Evolutionary conservation across 352 stramenopile species (phyloP).

Genomic region (Saprolegnia parasitica): DNA sequence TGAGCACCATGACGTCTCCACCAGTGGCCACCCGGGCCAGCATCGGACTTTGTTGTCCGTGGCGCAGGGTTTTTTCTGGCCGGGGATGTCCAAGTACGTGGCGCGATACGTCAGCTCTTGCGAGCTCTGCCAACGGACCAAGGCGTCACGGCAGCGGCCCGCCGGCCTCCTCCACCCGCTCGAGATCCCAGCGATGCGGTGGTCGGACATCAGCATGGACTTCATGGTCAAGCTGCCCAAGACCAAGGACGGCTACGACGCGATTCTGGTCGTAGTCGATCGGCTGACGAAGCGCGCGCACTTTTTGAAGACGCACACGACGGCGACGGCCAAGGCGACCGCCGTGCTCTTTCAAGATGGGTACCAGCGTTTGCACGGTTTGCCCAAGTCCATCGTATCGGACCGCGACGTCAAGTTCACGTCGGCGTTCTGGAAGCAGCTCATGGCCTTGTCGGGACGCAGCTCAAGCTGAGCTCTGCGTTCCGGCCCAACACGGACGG

Average conservation of each 20-base stretch:
- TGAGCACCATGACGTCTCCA: neutral
- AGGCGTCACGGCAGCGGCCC: slow-evolving; percentile 11
- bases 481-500: slow-evolving; percentile 29
- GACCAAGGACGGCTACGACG: slow-evolving; percentile 14
- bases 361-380: slow-evolving; percentile 22
- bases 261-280: slow-evolving; percentile 28
- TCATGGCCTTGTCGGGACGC: slow-evolving; percentile 26
- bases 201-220: slow-evolving; percentile 31
- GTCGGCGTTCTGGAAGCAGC: slow-evolving; percentile 15
- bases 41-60: neutral
- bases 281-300: slow-evolving; percentile 21
- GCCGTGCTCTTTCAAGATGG: neutral
- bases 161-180: slow-evolving; percentile 25
- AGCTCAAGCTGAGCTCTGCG: slow-evolving; percentile 25
- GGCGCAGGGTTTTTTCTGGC: neutral
- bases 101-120: slow-evolving; percentile 33
- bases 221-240: slow-evolving; percentile 25
- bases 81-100: slow-evolving; percentile 4
- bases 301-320: too few relatives aligned
- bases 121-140: slow-evolving; percentile 34
- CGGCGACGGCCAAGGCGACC: slow-evolving; percentile 1
- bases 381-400: slow-evolving; percentile 21
- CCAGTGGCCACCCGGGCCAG: neutral
- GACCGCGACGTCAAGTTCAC: slow-evolving; percentile 32
- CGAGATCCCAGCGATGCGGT: slow-evolving; percentile 4